phyloP scores from a whole-genome alignment of 116 monocot species.

The Iris pallida region DNA sequence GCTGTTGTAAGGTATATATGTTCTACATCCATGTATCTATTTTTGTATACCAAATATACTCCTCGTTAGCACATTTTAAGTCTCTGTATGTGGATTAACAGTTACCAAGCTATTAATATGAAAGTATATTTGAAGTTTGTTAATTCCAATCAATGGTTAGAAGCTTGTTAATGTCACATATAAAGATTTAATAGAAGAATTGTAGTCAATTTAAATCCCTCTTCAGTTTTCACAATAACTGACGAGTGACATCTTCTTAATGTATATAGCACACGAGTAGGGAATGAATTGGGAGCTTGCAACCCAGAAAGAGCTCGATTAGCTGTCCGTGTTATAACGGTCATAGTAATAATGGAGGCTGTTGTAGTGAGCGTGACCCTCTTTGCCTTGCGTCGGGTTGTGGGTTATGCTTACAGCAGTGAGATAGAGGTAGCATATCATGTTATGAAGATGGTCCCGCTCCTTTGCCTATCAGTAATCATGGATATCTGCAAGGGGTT shows the following conservation, averaged over 20 bases:
- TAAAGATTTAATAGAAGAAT: too few relatives aligned
- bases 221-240: not conserved
- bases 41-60: not conserved
- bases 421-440: slow-evolving; percentile 35
- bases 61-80: not conserved
- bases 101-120: too few relatives aligned
- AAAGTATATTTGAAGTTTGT: too few relatives aligned
- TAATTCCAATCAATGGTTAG: too few relatives aligned
- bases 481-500: slow-evolving; percentile 34
- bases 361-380: slow-evolving; percentile 17
- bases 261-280: slow-evolving; percentile 32
- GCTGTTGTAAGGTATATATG: slow-evolving; percentile 38
- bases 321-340: slow-evolving; percentile 29
- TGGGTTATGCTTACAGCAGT: slow-evolving; percentile 49
- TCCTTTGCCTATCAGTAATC: slow-evolving; percentile 33
- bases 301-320: slow-evolving; percentile 34
- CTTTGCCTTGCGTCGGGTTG: slow-evolving; percentile 13
- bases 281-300: slow-evolving; percentile 51
- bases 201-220: too few relatives aligned
- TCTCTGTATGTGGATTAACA: not conserved
- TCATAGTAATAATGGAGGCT: slow-evolving; percentile 23
- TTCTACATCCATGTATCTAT: not conserved
- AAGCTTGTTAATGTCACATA: not conserved
- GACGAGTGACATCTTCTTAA: not conserved
- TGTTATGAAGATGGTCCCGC: slow-evolving; percentile 39